phyloP scores from a whole-genome alignment of 2,329 filamentous ascomycete genomes.

The Dactylellina drechsleri region DNA sequence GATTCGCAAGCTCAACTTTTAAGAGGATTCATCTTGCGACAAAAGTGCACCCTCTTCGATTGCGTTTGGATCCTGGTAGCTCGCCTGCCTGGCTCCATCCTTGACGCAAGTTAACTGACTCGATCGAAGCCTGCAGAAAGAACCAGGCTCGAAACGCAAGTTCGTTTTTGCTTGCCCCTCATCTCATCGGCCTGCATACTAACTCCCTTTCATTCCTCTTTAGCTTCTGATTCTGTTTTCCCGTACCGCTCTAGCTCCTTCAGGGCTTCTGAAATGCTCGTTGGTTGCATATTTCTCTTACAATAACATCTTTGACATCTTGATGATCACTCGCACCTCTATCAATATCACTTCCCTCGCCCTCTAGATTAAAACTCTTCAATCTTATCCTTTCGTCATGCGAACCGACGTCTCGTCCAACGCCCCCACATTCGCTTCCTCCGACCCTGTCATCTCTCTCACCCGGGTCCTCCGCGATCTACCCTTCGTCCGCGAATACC shows the following conservation, averaged over 20 bases:
- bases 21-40: slow-evolving; percentile 31
- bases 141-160: slow-evolving; percentile 17
- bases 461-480: slow-evolving; percentile 72
- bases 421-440: slow-evolving; percentile 48
- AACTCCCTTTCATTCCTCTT: slow-evolving; percentile 2
- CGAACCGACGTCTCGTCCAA: slow-evolving; percentile 47
- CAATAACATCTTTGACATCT: slow-evolving; percentile 7
- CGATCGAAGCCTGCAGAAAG: background rate
- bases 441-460: slow-evolving; percentile 62
- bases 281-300: slow-evolving; percentile 8
- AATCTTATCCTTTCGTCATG: slow-evolving; percentile 31
- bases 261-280: slow-evolving; percentile 36
- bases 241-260: background rate
- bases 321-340: slow-evolving; percentile 4
- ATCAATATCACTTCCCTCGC: background rate
- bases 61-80: slow-evolving; percentile 32
- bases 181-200: slow-evolving; percentile 9
- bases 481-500: slow-evolving; percentile 76
- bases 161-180: slow-evolving; percentile 17
- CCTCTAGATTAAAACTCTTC: background rate
- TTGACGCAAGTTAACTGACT: slow-evolving; percentile 19
- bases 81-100: background rate
- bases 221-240: slow-evolving; percentile 9
- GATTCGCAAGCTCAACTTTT: background rate
- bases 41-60: slow-evolving; percentile 39